Conservation (phyloP, 1,284 basidiomycete genomes). For the Cutaneotrichosporon spelunceum region DNA sequence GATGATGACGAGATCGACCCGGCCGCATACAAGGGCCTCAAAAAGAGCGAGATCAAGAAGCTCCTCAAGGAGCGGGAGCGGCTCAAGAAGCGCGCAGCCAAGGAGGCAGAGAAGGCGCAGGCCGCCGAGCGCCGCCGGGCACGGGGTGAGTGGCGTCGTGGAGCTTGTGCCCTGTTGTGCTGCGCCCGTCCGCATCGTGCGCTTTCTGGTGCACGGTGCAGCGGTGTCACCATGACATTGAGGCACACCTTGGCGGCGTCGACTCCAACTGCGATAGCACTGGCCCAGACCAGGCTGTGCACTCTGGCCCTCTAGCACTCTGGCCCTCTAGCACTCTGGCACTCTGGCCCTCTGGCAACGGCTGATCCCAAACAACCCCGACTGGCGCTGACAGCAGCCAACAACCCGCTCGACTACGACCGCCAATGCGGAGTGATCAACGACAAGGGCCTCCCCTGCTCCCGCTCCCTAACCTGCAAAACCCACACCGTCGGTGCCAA, state of each 20-base stretch:
- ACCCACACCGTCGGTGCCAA: constrained; percentile 98
- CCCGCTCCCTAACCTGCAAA: constrained; percentile 96
- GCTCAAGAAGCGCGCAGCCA: constrained; percentile 66
- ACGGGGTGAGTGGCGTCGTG: constrained; percentile 55
- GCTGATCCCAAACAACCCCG: no score
- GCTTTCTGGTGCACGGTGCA: no score
- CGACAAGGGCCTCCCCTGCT: constrained; percentile 88
- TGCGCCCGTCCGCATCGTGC: no score
- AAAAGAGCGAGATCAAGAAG: constrained; percentile 46
- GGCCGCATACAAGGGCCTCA: constrained; percentile 32
- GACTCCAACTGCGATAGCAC: no score
- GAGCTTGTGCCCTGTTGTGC: no score
- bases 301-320: no score
- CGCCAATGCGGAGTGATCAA: constrained; percentile 97
- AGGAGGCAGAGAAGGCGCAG: constrained; percentile 54
- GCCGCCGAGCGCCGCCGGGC: constrained; percentile 65
- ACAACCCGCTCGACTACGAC: constrained; percentile 79
- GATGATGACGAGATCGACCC: constrained; percentile 29
- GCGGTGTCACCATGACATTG: no score
- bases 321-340: no score
- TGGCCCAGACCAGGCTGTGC: no score
- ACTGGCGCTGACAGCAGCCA: constrained; percentile 28
- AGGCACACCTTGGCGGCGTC: no score
- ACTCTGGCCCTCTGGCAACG: no score
- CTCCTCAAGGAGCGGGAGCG: constrained; percentile 40